These are phyloP conservation scores for Ganoderma multipileum DNA, from an alignment of 1,284 basidiomycete genomes.

Conservation along the genomic window DNA sequence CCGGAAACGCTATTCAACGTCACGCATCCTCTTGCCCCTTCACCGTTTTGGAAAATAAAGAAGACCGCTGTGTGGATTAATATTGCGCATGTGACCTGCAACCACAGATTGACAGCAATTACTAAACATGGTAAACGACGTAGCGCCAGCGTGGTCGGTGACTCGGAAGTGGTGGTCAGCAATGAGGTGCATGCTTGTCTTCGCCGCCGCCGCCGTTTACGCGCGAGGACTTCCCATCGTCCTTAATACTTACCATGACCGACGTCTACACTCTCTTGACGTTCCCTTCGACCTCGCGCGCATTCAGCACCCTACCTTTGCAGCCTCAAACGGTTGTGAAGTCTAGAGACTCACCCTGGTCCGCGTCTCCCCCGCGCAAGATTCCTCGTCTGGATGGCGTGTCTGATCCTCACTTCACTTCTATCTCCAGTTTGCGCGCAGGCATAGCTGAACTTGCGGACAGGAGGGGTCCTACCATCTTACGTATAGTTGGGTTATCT, in stretches of 20 bases:
- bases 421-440: conserved; percentile 54
- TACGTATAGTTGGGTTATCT: conserved; percentile 51
- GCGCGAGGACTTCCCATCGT: background rate
- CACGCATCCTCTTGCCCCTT: too few relatives aligned
- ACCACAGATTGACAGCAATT: too few relatives aligned
- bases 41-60: too few relatives aligned
- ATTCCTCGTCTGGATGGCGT: conserved; percentile 66
- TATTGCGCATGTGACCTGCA: too few relatives aligned
- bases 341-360: conserved; percentile 47
- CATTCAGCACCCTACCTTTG: conserved; percentile 56
- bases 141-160: too few relatives aligned
- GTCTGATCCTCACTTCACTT: conserved; percentile 61
- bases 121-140: too few relatives aligned
- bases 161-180: background rate
- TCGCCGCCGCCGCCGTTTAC: background rate
- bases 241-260: conserved; percentile 19
- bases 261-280: conserved; percentile 50
- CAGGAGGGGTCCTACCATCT: conserved; percentile 46
- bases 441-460: conserved; percentile 29
- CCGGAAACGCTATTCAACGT: too few relatives aligned
- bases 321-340: conserved; percentile 17
- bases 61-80: too few relatives aligned
- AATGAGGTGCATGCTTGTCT: background rate
- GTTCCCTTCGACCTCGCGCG: conserved; percentile 60
- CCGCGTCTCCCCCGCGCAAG: conserved; percentile 69